Conservation (phyloP, 164 flowering plant species). For the Dillenia suffruticosa region DNA sequence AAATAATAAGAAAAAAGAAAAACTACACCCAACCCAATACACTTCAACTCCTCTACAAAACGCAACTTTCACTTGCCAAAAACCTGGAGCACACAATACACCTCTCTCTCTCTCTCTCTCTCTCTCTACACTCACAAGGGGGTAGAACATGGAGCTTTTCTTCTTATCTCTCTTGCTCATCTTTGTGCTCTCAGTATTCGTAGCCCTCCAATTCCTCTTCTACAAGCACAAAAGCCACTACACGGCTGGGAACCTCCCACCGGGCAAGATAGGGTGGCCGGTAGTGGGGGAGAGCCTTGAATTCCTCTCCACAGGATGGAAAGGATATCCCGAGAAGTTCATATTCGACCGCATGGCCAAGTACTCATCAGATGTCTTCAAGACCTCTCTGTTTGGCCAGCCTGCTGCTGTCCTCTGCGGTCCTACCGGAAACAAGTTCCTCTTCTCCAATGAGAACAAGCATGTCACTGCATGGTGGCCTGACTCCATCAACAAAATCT, state of each 20-base stretch:
- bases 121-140: too few species aligned
- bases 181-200: not conserved
- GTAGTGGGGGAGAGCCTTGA: constrained; percentile 24
- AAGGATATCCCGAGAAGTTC: constrained; percentile 29
- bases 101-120: too few species aligned
- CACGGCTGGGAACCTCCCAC: constrained; percentile 14
- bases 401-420: constrained; percentile 19
- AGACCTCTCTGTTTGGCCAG: constrained; percentile 21
- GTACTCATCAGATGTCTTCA: constrained; percentile 18
- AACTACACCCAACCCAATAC: too few species aligned
- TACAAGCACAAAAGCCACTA: not conserved
- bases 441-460: constrained; percentile 26
- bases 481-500: constrained; percentile 16
- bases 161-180: not conserved
- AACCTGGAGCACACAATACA: too few species aligned
- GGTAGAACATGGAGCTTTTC: not conserved
- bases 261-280: constrained; percentile 21
- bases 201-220: constrained; percentile 9
- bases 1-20: too few species aligned
- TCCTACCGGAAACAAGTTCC: constrained; percentile 19
- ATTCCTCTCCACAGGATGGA: constrained; percentile 21
- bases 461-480: constrained; percentile 25
- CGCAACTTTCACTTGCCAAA: too few species aligned
- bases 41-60: too few species aligned
- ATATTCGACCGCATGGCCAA: constrained; percentile 19